These are phyloP conservation scores for Melanomma pulvis-pyrius DNA, from an alignment of 495 filamentous ascomycete genomes.

Conservation along the genomic window DNA sequence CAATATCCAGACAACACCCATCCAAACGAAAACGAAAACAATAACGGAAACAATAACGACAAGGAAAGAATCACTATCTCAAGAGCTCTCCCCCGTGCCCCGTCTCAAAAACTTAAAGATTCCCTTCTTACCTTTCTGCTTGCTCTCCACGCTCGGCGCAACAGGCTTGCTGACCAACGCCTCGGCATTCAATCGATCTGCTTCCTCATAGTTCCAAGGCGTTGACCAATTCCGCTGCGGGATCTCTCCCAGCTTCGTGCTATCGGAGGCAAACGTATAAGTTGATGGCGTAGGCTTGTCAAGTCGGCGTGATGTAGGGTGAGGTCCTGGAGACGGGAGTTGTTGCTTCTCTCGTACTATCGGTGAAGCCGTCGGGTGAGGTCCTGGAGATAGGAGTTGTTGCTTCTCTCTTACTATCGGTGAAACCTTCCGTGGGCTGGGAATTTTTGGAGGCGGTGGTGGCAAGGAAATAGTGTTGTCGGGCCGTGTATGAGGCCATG, in stretches of 20 bases:
- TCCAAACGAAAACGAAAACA: no score
- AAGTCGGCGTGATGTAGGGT: constrained; percentile 16
- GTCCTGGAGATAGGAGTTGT: not conserved
- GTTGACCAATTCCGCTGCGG: constrained; percentile 45
- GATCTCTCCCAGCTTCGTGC: constrained; percentile 50
- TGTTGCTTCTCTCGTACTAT: constrained; percentile 14
- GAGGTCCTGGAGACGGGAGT: not conserved
- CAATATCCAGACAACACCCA: no score
- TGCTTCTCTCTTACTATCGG: constrained; percentile 13
- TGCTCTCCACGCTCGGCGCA: constrained; percentile 8
- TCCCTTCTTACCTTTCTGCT: constrained; percentile 24
- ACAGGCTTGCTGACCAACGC: constrained; percentile 34
- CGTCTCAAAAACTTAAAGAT: constrained; percentile 35
- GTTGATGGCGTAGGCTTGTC: constrained; percentile 38
- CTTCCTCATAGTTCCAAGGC: constrained; percentile 43
- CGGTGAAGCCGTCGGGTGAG: not conserved
- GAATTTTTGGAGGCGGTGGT: constrained; percentile 5
- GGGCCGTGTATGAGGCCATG: constrained; percentile 26
- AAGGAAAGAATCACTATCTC: not conserved
- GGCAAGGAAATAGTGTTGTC: constrained; percentile 1
- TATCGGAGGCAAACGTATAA: constrained; percentile 46
- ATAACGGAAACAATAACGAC: not conserved
- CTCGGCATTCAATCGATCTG: constrained; percentile 41
- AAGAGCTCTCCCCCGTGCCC: not conserved
- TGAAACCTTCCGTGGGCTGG: not conserved